Evolutionary conservation across 331 rosid species (phyloP).

Genomic region (Stylosanthes scabra): DNA sequence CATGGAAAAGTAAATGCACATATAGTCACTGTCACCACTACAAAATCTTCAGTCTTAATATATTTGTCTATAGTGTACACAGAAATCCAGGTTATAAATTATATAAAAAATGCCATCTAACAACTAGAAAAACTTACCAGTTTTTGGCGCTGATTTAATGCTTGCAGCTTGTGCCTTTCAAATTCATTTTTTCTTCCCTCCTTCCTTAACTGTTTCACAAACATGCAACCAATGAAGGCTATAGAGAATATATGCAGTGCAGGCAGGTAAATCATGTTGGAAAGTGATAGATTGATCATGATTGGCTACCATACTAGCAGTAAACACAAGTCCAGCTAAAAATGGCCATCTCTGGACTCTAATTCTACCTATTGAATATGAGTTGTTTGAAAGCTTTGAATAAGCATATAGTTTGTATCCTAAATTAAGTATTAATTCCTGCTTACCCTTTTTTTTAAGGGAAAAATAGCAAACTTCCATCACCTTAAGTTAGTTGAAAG

Average conservation of each 20-base stretch:
- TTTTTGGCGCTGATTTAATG: conserved; percentile 96
- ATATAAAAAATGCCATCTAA: conserved; percentile 24
- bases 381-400: conserved; percentile 27
- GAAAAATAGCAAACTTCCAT: conserved; percentile 4
- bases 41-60: too few relatives aligned
- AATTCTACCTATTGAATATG: conserved; percentile 22
- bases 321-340: conserved; percentile 11
- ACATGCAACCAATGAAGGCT: conserved; percentile 36
- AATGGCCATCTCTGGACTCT: conserved; percentile 6
- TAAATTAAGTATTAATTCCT: conserved; percentile 19
- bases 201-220: conserved; percentile 71
- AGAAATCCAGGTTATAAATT: not conserved
- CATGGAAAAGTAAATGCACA: conserved; percentile 14
- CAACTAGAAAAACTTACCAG: conserved; percentile 63
- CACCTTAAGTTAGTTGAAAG: conserved; percentile 1
- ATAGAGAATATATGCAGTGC: conserved; percentile 33
- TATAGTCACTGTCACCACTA: not conserved
- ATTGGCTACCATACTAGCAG: conserved; percentile 10
- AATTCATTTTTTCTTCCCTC: conserved; percentile 98
- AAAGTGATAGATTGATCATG: conserved; percentile 19
- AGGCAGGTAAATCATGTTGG: conserved; percentile 28
- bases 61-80: not conserved
- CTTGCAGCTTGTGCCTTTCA: conserved; percentile 98
- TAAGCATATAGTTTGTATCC: not conserved
- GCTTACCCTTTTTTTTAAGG: not conserved